Evolutionary conservation across 2,329 filamentous ascomycete species (phyloP).

Genomic region (Arthrobotrys megalospora): DNA sequence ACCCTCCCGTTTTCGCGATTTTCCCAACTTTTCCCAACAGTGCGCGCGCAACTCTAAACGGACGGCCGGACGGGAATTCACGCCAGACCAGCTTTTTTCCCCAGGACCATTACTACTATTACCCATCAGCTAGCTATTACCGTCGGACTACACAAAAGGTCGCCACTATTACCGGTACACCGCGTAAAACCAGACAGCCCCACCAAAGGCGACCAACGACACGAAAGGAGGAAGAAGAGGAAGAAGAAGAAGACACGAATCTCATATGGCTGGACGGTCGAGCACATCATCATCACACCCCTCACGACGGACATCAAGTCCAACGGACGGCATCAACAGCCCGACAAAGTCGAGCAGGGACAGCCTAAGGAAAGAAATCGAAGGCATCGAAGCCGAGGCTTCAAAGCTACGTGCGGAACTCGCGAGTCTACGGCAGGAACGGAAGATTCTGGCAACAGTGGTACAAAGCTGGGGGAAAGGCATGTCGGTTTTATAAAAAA

Average conservation of each 20-base stretch:
- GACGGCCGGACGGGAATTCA: background rate
- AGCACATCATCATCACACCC: conserved; percentile 34
- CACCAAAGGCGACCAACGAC: conserved; percentile 10
- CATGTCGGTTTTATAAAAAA: conserved; percentile 11
- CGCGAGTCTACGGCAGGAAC: conserved; percentile 37
- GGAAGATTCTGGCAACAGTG: conserved; percentile 41
- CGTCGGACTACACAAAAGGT: too few species aligned
- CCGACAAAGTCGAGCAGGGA: conserved; percentile 29
- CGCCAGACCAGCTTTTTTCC: conserved; percentile 1
- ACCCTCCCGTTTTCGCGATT: conserved; percentile 10
- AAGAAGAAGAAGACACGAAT: background rate
- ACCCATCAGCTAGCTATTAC: too few species aligned
- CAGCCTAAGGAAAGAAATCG: conserved; percentile 41
- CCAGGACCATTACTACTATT: background rate
- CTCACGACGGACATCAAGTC: conserved; percentile 34
- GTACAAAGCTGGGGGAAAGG: conserved; percentile 34
- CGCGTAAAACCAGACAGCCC: background rate
- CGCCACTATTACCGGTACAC: background rate
- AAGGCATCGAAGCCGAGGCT: conserved; percentile 48
- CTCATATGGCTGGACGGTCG: conserved; percentile 30
- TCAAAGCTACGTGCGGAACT: conserved; percentile 45
- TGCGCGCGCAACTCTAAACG: background rate
- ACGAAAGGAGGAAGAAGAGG: background rate
- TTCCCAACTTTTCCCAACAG: background rate
- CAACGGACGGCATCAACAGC: conserved; percentile 8